Percentiles rank a stretch among this genome's conserved stretches.
phyloP scores from a whole-genome alignment of 2,329 filamentous ascomycete genomes.

The Epichloe sylvatica region DNA sequence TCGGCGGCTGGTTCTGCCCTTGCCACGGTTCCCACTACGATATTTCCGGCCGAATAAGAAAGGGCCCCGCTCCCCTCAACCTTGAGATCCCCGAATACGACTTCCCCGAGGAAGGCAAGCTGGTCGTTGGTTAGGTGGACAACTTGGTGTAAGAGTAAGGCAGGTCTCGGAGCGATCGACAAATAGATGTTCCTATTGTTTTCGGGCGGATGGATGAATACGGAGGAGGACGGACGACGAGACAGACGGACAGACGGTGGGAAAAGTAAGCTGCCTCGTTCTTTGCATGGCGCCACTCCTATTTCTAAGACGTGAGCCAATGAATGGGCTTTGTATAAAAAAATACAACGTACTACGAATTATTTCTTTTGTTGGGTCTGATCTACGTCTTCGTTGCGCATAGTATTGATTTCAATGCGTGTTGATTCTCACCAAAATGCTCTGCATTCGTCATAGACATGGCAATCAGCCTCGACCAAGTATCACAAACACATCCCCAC shows the following conservation, averaged over 20 bases:
- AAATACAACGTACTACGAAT: constrained; percentile 21
- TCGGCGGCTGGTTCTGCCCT: constrained; percentile 98
- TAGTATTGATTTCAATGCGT: too few relatives aligned
- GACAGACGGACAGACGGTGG: background rate
- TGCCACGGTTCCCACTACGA: constrained; percentile 99
- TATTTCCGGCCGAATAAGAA: constrained; percentile 95
- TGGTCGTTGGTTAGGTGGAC: constrained; percentile 73
- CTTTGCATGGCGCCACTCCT: constrained; percentile 14
- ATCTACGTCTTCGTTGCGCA: background rate
- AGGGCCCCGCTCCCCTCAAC: constrained; percentile 93
- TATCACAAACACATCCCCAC: background rate
- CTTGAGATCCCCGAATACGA: constrained; percentile 87
- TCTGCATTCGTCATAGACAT: background rate
- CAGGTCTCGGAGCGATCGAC: background rate
- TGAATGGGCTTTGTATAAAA: constrained; percentile 23
- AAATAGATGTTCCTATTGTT: constrained; percentile 7
- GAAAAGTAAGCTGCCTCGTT: constrained; percentile 4
- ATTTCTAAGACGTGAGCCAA: constrained; percentile 23
- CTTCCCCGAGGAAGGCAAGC: constrained; percentile 77
- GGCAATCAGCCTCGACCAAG: background rate
- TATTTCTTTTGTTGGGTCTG: background rate
- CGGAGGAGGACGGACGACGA: constrained; percentile 7
- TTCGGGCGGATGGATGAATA: constrained; percentile 6
- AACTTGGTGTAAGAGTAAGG: constrained; percentile 11
- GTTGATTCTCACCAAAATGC: background rate